Percentiles rank a stretch among this genome's conserved stretches.
These are phyloP conservation scores for Nakazawaea populi DNA, from an alignment of 805 yeast genomes.

Conservation along the genomic window DNA sequence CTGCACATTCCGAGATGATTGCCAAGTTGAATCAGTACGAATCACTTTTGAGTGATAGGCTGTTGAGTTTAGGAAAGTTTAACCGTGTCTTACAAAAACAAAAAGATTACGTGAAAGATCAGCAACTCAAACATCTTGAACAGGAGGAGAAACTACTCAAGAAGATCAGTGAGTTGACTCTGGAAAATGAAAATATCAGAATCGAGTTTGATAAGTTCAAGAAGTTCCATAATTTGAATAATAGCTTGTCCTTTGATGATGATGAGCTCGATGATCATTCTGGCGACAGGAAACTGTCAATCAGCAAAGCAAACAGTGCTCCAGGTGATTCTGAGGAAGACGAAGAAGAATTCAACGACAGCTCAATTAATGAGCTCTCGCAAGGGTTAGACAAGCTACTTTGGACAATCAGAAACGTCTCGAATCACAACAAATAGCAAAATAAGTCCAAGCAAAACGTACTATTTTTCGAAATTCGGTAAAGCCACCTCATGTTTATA, in stretches of 20 bases:
- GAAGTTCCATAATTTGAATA: not conserved
- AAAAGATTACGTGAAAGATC: conserved; percentile 2
- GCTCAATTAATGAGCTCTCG: conserved; percentile 8
- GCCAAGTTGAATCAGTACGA: not conserved
- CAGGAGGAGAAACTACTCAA: conserved; percentile 7
- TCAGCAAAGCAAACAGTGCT: not conserved
- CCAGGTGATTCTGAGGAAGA: not conserved
- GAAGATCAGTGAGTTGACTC: conserved; percentile 2
- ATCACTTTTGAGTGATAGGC: conserved; percentile 1
- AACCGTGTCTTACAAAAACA: conserved; percentile 5
- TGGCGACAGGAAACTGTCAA: not conserved
- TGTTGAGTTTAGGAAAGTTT: conserved; percentile 1
- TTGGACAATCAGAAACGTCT: not conserved
- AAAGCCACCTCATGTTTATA: no score
- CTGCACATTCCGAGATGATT: not conserved
- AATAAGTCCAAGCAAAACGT: no score
- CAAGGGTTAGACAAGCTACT: conserved; percentile 7
- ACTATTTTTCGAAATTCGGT: no score
- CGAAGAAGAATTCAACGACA: conserved; percentile 8
- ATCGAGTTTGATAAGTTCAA: conserved; percentile 8
- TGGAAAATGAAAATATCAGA: conserved; percentile 8
- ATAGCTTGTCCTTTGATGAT: conserved; percentile 2
- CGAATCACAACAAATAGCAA: no score
- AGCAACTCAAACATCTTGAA: not conserved
- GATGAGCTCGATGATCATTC: not conserved